Conservation (phyloP, 805 yeast genomes). For the Yarrowia hollandica region DNA sequence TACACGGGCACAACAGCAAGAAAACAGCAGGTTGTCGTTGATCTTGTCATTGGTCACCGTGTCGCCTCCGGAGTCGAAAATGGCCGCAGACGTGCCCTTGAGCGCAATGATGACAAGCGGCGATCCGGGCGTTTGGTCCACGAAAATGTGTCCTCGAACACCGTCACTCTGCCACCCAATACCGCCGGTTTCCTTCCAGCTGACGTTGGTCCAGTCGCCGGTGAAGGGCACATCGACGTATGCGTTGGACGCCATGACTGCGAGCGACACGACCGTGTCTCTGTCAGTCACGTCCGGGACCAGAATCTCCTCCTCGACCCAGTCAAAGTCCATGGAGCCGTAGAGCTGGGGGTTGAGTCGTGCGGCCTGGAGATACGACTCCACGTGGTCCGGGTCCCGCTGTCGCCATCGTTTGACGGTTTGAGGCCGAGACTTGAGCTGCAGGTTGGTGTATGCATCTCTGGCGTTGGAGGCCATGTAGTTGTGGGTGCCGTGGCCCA, state of each 20-base stretch:
- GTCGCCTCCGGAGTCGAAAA: conserved; percentile 54
- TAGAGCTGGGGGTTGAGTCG: conserved; percentile 35
- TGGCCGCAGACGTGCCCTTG: conserved; percentile 91
- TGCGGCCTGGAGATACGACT: conserved; percentile 63
- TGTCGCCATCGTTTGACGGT: conserved; percentile 45
- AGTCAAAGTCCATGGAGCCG: conserved; percentile 48
- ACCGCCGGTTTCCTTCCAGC: conserved; percentile 31
- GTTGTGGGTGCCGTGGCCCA: conserved; percentile 24
- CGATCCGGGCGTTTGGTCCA: conserved; percentile 49
- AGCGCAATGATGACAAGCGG: conserved; percentile 69
- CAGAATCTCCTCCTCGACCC: conserved; percentile 55
- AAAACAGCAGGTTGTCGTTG: conserved; percentile 85
- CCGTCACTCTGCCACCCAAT: conserved; percentile 90
- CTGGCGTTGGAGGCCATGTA: conserved; percentile 16
- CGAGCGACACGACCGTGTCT: conserved; percentile 70
- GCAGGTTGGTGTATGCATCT: conserved; percentile 26
- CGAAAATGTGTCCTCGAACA: conserved; percentile 87
- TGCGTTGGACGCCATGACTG: conserved; percentile 87
- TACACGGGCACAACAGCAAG: conserved; percentile 95
- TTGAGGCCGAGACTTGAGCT: conserved; percentile 22
- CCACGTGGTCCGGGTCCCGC: conserved; percentile 62
- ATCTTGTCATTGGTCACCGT: conserved; percentile 78
- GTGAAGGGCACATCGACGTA: conserved; percentile 74
- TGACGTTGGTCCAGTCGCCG: conserved; percentile 84
- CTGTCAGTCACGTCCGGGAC: conserved; percentile 78